Percentiles rank a stretch among this genome's conserved stretches.
These are phyloP conservation scores for Verticillium nubilum DNA, from an alignment of 2,329 filamentous ascomycete species.

Conservation along the genomic window DNA sequence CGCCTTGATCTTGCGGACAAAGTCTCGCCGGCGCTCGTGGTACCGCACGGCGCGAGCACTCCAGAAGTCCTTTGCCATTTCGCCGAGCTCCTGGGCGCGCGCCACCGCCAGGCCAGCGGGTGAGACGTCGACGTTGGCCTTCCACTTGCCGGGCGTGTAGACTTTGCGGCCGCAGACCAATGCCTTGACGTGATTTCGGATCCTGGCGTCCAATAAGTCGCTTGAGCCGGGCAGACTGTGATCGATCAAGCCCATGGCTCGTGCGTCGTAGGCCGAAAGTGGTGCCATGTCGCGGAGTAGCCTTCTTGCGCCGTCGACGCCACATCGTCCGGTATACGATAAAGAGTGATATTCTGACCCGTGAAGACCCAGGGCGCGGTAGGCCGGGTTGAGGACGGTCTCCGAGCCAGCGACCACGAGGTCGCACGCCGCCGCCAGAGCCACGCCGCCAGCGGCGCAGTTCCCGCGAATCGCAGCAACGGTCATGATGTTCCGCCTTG, in stretches of 20 bases:
- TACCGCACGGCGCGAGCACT: conserved; percentile 27
- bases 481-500: conserved; percentile 26
- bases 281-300: conserved; percentile 31
- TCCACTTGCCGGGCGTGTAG: conserved; percentile 21
- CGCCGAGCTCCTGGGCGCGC: conserved; percentile 28
- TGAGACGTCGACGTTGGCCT: conserved; percentile 25
- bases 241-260: conserved; percentile 30
- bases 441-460: conserved; percentile 35
- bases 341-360: conserved; percentile 37
- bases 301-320: conserved; percentile 19
- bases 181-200: conserved; percentile 25
- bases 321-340: conserved; percentile 31
- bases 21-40: conserved; percentile 29
- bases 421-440: conserved; percentile 31
- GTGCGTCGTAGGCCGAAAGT: conserved; percentile 29
- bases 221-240: conserved; percentile 28
- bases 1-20: conserved; percentile 32
- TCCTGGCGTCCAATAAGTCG: conserved; percentile 24
- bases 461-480: conserved; percentile 33
- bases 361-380: conserved; percentile 26
- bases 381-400: conserved; percentile 35
- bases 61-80: conserved; percentile 38
- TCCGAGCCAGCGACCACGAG: conserved; percentile 28
- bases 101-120: conserved; percentile 22
- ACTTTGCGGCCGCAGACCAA: conserved; percentile 16